Conservation (phyloP, 1,139 yeast species). For the Candida pseudocylindracea region DNA sequence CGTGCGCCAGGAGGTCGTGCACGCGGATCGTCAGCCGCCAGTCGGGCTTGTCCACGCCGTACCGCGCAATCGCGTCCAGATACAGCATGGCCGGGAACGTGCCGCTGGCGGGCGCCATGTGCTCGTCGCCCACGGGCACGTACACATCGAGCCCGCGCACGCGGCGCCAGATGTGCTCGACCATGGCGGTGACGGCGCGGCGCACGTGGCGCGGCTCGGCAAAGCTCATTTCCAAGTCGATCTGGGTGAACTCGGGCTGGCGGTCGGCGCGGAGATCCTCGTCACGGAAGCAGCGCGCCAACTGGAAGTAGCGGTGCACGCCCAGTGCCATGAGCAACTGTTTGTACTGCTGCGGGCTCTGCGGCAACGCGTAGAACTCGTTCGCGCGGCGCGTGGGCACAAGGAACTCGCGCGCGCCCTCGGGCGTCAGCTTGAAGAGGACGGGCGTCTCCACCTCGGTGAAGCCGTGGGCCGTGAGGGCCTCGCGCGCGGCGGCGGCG, state of each 20-base stretch:
- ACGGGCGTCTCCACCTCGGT: slow-evolving; percentile 85
- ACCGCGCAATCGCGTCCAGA: slow-evolving; percentile 41
- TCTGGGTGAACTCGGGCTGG: slow-evolving; percentile 94
- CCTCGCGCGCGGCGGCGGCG: slow-evolving; percentile 1
- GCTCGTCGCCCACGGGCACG: slow-evolving; percentile 8
- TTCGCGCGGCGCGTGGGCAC: slow-evolving; percentile 63
- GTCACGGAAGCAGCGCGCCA: slow-evolving; percentile 88
- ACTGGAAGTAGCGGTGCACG: slow-evolving; percentile 61
- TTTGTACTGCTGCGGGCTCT: slow-evolving; percentile 94
- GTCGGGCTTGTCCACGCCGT: slow-evolving; percentile 94
- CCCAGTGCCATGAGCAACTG: slow-evolving; percentile 93
- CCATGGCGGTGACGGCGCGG: slow-evolving; percentile 33
- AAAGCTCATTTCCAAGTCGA: slow-evolving; percentile 87
- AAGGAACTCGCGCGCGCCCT: slow-evolving; percentile 89
- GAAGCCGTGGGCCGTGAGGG: slow-evolving; percentile 26
- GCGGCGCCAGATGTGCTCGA: slow-evolving; percentile 31
- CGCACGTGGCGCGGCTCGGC: slow-evolving; percentile 49
- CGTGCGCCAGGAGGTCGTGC: slow-evolving; percentile 16
- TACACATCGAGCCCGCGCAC: slow-evolving; percentile 15
- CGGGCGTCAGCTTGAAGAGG: slow-evolving; percentile 88
- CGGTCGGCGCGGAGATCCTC: slow-evolving; percentile 89
- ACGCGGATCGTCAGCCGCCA: slow-evolving; percentile 40
- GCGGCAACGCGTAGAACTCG: slow-evolving; percentile 76
- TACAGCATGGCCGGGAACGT: slow-evolving; percentile 20
- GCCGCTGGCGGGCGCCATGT: slow-evolving; percentile 6